Conservation (phyloP, 1,139 yeast genomes). For the Magnusiomyces paraingens region DNA sequence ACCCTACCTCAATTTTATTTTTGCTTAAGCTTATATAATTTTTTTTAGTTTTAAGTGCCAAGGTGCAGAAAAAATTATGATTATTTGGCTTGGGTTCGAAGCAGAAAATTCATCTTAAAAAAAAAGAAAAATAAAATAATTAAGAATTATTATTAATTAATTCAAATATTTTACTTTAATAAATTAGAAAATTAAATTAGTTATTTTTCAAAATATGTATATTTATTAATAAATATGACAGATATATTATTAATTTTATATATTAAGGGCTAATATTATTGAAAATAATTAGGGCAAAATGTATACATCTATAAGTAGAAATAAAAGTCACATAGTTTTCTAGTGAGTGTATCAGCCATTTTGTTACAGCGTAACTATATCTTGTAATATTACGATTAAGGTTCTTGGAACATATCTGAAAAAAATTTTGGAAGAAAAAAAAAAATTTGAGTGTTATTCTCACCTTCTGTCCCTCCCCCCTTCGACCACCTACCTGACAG, state of each 20-base stretch:
- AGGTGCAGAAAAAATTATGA: neutral
- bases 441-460: slow-evolving; percentile 3
- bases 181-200: slow-evolving; percentile 9
- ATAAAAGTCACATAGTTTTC: too few relatives aligned
- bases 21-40: neutral
- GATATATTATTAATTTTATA: too few relatives aligned
- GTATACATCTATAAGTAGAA: neutral
- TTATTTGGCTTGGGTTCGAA: neutral
- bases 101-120: neutral
- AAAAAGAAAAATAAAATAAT: neutral
- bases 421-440: neutral
- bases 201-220: neutral
- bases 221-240: too few relatives aligned
- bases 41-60: neutral
- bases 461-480: slow-evolving; percentile 7
- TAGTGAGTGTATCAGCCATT: neutral
- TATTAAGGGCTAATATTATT: too few relatives aligned
- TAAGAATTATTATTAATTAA: neutral
- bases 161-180: neutral
- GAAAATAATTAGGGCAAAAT: neutral
- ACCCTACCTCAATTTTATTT: neutral
- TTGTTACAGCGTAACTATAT: slow-evolving; percentile 6
- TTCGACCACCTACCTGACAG: slow-evolving; percentile 12
- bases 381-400: slow-evolving; percentile 5
- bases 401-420: neutral